Evolutionary conservation across 2,329 filamentous ascomycete species (phyloP).

Genomic region (Fusarium sp.): DNA sequence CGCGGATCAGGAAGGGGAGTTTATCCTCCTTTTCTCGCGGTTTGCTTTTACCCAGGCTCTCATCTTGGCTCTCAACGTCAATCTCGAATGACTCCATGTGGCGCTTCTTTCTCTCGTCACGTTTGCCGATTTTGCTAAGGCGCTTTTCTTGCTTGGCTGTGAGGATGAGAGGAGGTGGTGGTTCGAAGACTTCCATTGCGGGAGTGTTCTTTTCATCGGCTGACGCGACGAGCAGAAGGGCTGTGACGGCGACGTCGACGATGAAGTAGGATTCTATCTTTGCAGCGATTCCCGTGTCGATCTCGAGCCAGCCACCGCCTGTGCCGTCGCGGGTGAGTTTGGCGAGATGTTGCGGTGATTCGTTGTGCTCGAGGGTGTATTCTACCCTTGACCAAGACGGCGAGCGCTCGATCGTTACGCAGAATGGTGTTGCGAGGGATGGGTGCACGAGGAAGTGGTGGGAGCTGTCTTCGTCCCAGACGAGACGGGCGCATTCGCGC

Average conservation of each 20-base stretch:
- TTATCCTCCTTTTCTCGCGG: slow-evolving; percentile 56
- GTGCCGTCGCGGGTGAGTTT: slow-evolving; percentile 69
- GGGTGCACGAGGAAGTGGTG: slow-evolving; percentile 72
- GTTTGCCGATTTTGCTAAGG: slow-evolving; percentile 45
- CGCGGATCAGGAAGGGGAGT: slow-evolving; percentile 60
- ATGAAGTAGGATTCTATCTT: slow-evolving; percentile 70
- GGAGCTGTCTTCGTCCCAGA: slow-evolving; percentile 73
- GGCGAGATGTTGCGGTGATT: slow-evolving; percentile 68
- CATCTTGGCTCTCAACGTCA: slow-evolving; percentile 71
- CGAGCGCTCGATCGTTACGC: slow-evolving; percentile 66
- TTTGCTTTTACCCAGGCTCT: slow-evolving; percentile 53
- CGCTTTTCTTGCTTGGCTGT: slow-evolving; percentile 41
- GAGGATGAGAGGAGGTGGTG: slow-evolving; percentile 57
- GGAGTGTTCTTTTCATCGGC: slow-evolving; percentile 62
- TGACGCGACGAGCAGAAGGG: slow-evolving; percentile 68
- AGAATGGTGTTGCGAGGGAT: slow-evolving; percentile 70
- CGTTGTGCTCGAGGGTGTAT: slow-evolving; percentile 72
- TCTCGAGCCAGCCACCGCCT: slow-evolving; percentile 67
- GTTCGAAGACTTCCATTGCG: slow-evolving; percentile 64
- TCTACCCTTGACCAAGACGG: slow-evolving; percentile 69
- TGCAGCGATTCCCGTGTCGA: slow-evolving; percentile 68
- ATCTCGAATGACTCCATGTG: slow-evolving; percentile 67
- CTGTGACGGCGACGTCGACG: slow-evolving; percentile 69
- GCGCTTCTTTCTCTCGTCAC: slow-evolving; percentile 45
- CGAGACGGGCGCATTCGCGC: slow-evolving; percentile 74